phyloP scores from a whole-genome alignment of 1,284 basidiomycete species.

The Flammula alnicola region DNA sequence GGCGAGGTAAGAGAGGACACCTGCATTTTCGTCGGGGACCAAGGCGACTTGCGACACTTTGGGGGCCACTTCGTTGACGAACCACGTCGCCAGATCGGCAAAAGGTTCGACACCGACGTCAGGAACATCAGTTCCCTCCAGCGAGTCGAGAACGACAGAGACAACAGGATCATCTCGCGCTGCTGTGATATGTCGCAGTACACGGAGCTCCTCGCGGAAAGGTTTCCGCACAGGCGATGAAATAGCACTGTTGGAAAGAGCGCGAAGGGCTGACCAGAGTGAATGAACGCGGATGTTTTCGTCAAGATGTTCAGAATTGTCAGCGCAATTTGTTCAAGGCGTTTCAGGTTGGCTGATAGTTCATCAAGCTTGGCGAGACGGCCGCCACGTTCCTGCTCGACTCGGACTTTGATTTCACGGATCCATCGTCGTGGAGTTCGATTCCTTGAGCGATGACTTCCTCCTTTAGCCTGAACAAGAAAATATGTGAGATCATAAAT shows the following conservation, averaged over 20 bases:
- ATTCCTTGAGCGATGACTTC: slow-evolving; percentile 97
- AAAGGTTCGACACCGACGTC: slow-evolving; percentile 91
- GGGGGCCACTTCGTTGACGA: slow-evolving; percentile 83
- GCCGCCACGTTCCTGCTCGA: slow-evolving; percentile 96
- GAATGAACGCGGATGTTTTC: slow-evolving; percentile 89
- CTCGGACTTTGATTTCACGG: slow-evolving; percentile 92
- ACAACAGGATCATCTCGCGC: slow-evolving; percentile 75
- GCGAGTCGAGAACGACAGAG: slow-evolving; percentile 67
- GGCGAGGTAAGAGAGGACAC: slow-evolving; percentile 87
- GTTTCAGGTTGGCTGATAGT: slow-evolving; percentile 88
- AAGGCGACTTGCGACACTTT: slow-evolving; percentile 88
- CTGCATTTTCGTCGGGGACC: slow-evolving; percentile 88
- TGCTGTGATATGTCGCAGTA: slow-evolving; percentile 75
- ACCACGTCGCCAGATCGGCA: slow-evolving; percentile 89
- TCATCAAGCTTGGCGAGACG: slow-evolving; percentile 95
- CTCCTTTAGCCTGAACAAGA: slow-evolving; percentile 78
- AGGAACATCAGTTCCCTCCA: slow-evolving; percentile 79
- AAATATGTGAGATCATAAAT: slow-evolving; percentile 15
- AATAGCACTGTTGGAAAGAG: slow-evolving; percentile 61
- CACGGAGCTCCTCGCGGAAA: slow-evolving; percentile 89
- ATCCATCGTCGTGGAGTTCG: slow-evolving; percentile 98
- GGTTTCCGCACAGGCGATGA: slow-evolving; percentile 69
- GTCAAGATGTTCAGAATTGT: slow-evolving; percentile 89
- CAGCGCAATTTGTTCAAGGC: slow-evolving; percentile 90
- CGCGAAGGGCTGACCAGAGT: slow-evolving; percentile 77